phyloP scores from a whole-genome alignment of 345 rosid genomes.

The Erodium maritimum region DNA sequence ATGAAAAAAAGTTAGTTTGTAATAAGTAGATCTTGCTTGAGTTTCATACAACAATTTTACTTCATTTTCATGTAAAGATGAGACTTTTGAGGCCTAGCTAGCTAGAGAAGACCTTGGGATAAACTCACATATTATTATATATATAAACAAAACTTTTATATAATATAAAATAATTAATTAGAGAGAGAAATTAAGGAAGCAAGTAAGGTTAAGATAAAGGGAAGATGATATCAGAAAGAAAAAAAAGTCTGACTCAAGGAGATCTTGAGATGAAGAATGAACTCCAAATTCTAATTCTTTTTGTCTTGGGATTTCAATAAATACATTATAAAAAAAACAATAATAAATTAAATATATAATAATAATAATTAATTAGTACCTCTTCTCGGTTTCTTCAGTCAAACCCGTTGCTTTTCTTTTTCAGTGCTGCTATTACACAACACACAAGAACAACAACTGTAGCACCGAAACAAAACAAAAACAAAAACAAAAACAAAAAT shows the following conservation, averaged over 20 bases:
- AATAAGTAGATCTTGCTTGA: conserved; percentile 22
- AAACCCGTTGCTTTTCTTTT: conserved; percentile 19
- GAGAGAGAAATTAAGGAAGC: too few species aligned
- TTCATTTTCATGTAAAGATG: conserved; percentile 10
- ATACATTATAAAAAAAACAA: conserved; percentile 6
- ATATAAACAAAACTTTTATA: conserved; percentile 8
- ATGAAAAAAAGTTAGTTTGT: conserved; percentile 18
- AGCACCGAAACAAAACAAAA: too few species aligned
- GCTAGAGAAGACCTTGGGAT: too few species aligned
- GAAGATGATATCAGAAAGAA: conserved; percentile 13
- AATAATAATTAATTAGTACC: too few species aligned
- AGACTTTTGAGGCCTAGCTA: conserved; percentile 10
- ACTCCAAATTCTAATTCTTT: conserved; percentile 37
- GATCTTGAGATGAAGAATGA: conserved; percentile 52
- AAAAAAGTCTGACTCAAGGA: conserved; percentile 35
- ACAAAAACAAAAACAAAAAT: too few species aligned
- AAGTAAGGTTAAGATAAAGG: too few species aligned
- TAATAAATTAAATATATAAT: conserved; percentile 10
- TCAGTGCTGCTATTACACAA: too few species aligned
- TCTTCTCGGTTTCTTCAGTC: conserved; percentile 27
- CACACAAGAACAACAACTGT: too few species aligned
- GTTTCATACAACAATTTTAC: too few species aligned
- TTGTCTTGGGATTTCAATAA: conserved; percentile 40
- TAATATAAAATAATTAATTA: too few species aligned
- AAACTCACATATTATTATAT: background rate